Evolutionary conservation across 2,329 filamentous ascomycete species (phyloP).

Genomic region (Penicillium paneum): DNA sequence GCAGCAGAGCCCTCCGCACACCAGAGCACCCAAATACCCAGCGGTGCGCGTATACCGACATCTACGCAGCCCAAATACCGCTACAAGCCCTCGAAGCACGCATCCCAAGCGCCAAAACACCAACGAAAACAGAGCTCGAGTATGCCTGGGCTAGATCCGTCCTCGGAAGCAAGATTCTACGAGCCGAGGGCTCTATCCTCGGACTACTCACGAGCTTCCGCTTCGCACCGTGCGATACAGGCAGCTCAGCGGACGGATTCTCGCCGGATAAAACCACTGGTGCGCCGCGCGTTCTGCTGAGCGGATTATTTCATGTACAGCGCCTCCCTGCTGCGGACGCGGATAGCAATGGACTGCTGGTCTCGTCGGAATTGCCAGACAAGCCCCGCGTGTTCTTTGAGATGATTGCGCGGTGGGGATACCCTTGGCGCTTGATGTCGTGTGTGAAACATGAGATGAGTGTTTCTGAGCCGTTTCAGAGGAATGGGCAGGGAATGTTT

Average conservation of each 20-base stretch:
- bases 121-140: slow-evolving; percentile 14
- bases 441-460: slow-evolving; percentile 28
- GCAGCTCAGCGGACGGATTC: slow-evolving; percentile 13
- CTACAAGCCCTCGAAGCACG: slow-evolving; percentile 14
- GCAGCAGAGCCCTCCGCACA: slow-evolving; percentile 19
- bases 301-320: slow-evolving; percentile 21
- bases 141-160: slow-evolving; percentile 25
- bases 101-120: background rate
- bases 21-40: slow-evolving; percentile 17
- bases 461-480: slow-evolving; percentile 23
- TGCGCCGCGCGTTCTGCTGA: slow-evolving; percentile 15
- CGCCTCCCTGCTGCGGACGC: background rate
- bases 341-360: slow-evolving; percentile 20
- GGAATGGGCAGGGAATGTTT: slow-evolving; percentile 8
- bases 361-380: slow-evolving; percentile 21
- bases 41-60: slow-evolving; percentile 24
- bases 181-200: slow-evolving; percentile 17
- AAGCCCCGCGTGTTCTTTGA: slow-evolving; percentile 26
- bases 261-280: background rate
- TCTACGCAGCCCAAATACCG: slow-evolving; percentile 25
- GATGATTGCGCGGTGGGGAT: slow-evolving; percentile 26
- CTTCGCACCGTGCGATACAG: slow-evolving; percentile 22
- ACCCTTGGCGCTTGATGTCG: slow-evolving; percentile 28
- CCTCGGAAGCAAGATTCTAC: slow-evolving; percentile 14
- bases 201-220: slow-evolving; percentile 11